Percentiles rank a stretch among this genome's conserved stretches.
Conservation (phyloP, 805 yeast species). For the Sugiyamaella mastotermitis region DNA sequence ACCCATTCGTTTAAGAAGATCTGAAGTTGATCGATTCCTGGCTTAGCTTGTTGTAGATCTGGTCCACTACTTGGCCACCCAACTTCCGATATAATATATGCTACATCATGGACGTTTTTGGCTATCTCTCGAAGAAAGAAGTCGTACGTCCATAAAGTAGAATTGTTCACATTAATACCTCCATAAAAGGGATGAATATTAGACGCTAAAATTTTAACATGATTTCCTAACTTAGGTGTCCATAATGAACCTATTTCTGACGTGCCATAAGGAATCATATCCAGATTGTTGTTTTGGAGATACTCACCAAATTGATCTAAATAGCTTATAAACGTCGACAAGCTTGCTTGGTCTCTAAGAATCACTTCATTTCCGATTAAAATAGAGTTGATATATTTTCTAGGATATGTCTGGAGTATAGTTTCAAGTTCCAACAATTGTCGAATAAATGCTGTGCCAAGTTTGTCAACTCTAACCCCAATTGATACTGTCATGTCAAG, state of each 20-base stretch:
- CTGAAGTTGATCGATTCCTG: conserved; percentile 41
- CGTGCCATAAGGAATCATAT: conserved; percentile 51
- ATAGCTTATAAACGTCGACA: conserved; percentile 34
- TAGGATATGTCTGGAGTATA: conserved; percentile 40
- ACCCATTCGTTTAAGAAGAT: conserved; percentile 46
- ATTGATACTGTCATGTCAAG: conserved; percentile 51
- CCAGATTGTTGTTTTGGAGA: conserved; percentile 28
- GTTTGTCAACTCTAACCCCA: conserved; percentile 57
- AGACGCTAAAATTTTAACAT: conserved; percentile 54
- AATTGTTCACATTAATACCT: conserved; percentile 43
- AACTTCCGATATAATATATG: conserved; percentile 49
- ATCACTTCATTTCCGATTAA: conserved; percentile 60
- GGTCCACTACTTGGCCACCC: conserved; percentile 76
- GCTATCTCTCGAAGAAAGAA: conserved; percentile 39
- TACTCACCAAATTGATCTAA: conserved; percentile 39
- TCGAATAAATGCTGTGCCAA: conserved; percentile 38
- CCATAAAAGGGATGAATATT: conserved; percentile 66
- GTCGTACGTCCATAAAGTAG: conserved; percentile 49
- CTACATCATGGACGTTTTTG: conserved; percentile 12
- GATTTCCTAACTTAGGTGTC: conserved; percentile 33
- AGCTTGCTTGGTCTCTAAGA: conserved; percentile 44
- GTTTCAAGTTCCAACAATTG: conserved; percentile 43
- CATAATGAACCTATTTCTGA: conserved; percentile 51
- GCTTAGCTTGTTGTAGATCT: conserved; percentile 37
- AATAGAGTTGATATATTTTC: conserved; percentile 42